These are phyloP conservation scores for Endothia cerciana DNA, from an alignment of 2,329 filamentous ascomycete genomes.

Conservation along the genomic window DNA sequence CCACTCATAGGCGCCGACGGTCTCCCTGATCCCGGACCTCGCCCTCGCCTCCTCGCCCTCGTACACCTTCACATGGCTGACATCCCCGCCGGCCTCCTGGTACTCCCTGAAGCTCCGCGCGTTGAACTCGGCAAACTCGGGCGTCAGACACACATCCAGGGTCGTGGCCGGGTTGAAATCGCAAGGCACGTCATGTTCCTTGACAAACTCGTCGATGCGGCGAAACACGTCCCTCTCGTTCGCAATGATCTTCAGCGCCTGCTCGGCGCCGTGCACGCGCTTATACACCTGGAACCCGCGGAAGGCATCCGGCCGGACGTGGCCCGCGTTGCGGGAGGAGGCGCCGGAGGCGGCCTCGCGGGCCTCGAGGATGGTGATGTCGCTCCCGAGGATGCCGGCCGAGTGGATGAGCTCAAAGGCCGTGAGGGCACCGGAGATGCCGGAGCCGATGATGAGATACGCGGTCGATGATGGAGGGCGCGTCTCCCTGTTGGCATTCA, in stretches of 20 bases:
- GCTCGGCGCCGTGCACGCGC: conserved; percentile 45
- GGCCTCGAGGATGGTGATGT: conserved; percentile 47
- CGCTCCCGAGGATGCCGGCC: conserved; percentile 37
- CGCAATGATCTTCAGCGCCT: conserved; percentile 50
- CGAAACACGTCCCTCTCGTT: conserved; percentile 47
- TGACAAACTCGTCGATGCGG: conserved; percentile 46
- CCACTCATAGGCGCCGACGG: conserved; percentile 54
- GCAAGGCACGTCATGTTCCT: conserved; percentile 45
- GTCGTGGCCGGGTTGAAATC: conserved; percentile 52
- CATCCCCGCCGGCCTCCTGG: conserved; percentile 46
- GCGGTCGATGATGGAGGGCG: conserved; percentile 37
- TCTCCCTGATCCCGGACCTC: conserved; percentile 42
- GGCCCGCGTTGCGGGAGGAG: conserved; percentile 49
- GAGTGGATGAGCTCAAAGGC: conserved; percentile 44
- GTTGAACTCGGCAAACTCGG: conserved; percentile 50
- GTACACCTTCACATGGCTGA: conserved; percentile 45
- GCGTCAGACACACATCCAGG: conserved; percentile 52
- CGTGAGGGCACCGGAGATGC: conserved; percentile 46
- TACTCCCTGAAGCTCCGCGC: conserved; percentile 44
- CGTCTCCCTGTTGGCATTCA: conserved; percentile 42
- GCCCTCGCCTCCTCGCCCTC: conserved; percentile 43
- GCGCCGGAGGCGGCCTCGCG: conserved; percentile 49
- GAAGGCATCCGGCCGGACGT: conserved; percentile 50
- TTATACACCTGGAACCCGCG: conserved; percentile 50
- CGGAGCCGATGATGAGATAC: conserved; percentile 48